These are phyloP conservation scores for Coemansia sp. DNA, from an alignment of 192 early-diverging fungal species.

Conservation along the genomic window DNA sequence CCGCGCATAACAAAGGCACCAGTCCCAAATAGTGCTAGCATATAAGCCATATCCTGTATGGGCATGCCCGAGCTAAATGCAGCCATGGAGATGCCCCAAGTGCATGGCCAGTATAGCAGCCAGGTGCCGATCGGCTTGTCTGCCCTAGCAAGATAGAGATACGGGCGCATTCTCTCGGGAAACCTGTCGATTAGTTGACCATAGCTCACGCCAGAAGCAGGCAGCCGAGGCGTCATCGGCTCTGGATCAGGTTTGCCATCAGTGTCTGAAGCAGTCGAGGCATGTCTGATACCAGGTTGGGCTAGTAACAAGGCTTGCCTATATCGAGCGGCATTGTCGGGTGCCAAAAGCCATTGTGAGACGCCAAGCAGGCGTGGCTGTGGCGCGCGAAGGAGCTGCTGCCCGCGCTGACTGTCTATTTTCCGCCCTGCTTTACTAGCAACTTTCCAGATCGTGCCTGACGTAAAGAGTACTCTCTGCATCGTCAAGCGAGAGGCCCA, in stretches of 20 bases:
- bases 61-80: constrained; percentile 62
- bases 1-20: constrained; percentile 94
- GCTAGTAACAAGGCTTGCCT: neutral
- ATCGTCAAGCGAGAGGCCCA: neutral
- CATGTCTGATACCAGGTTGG: neutral
- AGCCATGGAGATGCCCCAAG: constrained; percentile 77
- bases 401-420: neutral
- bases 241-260: neutral
- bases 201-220: constrained; percentile 19
- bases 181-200: constrained; percentile 59
- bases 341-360: neutral
- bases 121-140: constrained; percentile 94
- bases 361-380: neutral
- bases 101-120: constrained; percentile 92
- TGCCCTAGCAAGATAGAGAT: constrained; percentile 73
- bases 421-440: neutral
- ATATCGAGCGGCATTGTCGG: neutral
- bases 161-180: constrained; percentile 65
- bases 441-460: neutral
- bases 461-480: neutral
- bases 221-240: neutral
- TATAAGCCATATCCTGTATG: constrained; percentile 58
- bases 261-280: neutral
- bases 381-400: neutral
- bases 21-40: constrained; percentile 79